These are phyloP conservation scores for Waitea zeae DNA, from an alignment of 1,284 basidiomycete genomes.

Conservation along the genomic window DNA sequence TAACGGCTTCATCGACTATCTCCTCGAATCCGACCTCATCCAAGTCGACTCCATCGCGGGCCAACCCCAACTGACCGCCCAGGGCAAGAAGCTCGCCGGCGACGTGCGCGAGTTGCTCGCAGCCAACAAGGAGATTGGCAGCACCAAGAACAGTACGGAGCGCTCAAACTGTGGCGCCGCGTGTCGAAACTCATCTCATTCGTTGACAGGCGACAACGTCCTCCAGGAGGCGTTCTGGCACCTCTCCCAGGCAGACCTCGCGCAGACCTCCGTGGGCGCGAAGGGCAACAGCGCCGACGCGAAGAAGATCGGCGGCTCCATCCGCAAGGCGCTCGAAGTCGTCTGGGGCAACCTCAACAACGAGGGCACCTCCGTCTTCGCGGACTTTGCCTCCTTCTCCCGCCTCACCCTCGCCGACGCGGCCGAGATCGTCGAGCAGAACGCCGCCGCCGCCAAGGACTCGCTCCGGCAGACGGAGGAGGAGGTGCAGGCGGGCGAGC, in stretches of 20 bases:
- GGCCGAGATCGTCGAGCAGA: constrained; percentile 33
- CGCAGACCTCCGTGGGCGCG: constrained; percentile 16
- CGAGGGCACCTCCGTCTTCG: constrained; percentile 32
- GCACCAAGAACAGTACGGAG: constrained; percentile 34
- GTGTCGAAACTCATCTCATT: constrained; percentile 2
- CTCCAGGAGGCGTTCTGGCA: constrained; percentile 48
- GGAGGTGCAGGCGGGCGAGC: constrained; percentile 37
- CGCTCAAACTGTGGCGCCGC: not conserved
- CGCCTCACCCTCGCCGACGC: constrained; percentile 45
- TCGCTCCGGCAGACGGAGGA: constrained; percentile 32
- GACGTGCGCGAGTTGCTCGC: constrained; percentile 29
- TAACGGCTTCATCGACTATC: constrained; percentile 28
- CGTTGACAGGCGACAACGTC: constrained; percentile 31
- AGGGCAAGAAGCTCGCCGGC: constrained; percentile 29
- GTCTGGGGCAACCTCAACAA: constrained; percentile 32
- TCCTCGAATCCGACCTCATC: constrained; percentile 26
- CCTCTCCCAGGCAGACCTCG: constrained; percentile 30
- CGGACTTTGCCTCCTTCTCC: constrained; percentile 43
- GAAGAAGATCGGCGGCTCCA: constrained; percentile 24
- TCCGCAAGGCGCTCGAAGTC: constrained; percentile 30
- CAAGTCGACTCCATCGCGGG: constrained; percentile 20
- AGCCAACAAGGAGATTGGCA: constrained; percentile 32
- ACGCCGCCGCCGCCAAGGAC: constrained; percentile 30
- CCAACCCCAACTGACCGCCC: constrained; percentile 26
- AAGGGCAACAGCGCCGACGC: constrained; percentile 32